Evolutionary conservation across 2,329 filamentous ascomycete genomes (phyloP), one percentile per base, ranked within the genome.

Genomic region (Tolypocladium inflatum): DNA sequence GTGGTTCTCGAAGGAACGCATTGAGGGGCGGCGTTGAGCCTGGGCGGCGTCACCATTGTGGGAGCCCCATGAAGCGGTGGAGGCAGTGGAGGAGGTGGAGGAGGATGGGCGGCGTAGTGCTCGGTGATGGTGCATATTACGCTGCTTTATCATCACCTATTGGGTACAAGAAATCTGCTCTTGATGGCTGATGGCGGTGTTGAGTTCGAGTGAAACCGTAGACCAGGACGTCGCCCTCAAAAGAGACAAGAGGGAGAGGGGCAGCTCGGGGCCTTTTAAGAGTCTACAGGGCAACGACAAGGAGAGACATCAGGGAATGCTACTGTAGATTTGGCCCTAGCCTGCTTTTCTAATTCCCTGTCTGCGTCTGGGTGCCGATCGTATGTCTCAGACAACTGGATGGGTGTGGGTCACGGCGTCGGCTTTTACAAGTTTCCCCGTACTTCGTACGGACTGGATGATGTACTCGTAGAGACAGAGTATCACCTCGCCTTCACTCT

Each of bases 61-160:
- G 21, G 53, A 54, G 17, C 21, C 23, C 50, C 56, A 58, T 2
- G 58, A 57, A 8, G 26, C 55, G 15, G 26, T 48, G 17, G 58
- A 61, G 21, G 56, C 35, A 30, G n/a, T 21, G 35, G 58, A 61
- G 13, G 54, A 57, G 17, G 58, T 23, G 8, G 55, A 57, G 7
- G 59, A 60, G 17, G 33, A 55, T 11, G 37, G 48, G 30, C 55
- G 54, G 39, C 41, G 55, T 13, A 45, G 38, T 41, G 23, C 4
- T 38, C 38, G 48, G 30, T 50, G 38, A 6, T 21, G 53, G 10
- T 35, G 26, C 53, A 55, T 55, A 19, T 11, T 41, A 37, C 33
- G 19, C n/a, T 35, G 11, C n/a, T 21, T 19, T 8, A 13, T 15
- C 4, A 2, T 30, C 4, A 21, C 30, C 11, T 2, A 11, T 4